Conservation (phyloP, 768 basidiomycete genomes). For the Mycena indigotica region DNA sequence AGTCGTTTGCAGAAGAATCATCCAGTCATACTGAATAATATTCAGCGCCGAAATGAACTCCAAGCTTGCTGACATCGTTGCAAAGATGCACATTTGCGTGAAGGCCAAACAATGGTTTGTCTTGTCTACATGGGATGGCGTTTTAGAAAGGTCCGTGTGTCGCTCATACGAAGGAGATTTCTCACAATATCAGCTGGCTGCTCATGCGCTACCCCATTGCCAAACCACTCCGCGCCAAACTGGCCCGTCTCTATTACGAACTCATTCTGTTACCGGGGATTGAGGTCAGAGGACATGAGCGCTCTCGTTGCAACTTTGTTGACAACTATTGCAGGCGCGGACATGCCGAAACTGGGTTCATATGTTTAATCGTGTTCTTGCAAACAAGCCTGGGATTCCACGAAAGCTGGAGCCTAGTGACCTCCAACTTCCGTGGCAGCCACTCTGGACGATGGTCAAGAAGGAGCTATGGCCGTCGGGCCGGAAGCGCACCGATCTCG, state of each 20-base stretch:
- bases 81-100: constrained; percentile 70
- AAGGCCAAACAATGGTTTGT: constrained; percentile 75
- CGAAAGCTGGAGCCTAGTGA: constrained; percentile 70
- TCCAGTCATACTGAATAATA: not conserved
- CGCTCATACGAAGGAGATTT: too few species aligned
- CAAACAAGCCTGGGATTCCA: constrained; percentile 62
- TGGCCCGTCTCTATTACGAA: constrained; percentile 78
- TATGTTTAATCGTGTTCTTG: constrained; percentile 72
- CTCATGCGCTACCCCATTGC: constrained; percentile 79
- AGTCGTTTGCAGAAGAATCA: not conserved
- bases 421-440: constrained; percentile 70
- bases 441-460: constrained; percentile 74
- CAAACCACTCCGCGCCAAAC: constrained; percentile 67
- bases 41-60: constrained; percentile 62
- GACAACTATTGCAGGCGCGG: too few species aligned
- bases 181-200: constrained; percentile 85
- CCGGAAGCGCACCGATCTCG: constrained; percentile 53
- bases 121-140: constrained; percentile 76
- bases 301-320: too few species aligned
- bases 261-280: constrained; percentile 76
- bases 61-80: constrained; percentile 68
- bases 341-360: constrained; percentile 76
- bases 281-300: too few species aligned
- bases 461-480: constrained; percentile 75
- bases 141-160: constrained; percentile 67